Percentiles rank a stretch among this genome's conserved stretches.
Conservation (phyloP, 2,329 filamentous ascomycete genomes). For the Sarocladiaceae sp. region DNA sequence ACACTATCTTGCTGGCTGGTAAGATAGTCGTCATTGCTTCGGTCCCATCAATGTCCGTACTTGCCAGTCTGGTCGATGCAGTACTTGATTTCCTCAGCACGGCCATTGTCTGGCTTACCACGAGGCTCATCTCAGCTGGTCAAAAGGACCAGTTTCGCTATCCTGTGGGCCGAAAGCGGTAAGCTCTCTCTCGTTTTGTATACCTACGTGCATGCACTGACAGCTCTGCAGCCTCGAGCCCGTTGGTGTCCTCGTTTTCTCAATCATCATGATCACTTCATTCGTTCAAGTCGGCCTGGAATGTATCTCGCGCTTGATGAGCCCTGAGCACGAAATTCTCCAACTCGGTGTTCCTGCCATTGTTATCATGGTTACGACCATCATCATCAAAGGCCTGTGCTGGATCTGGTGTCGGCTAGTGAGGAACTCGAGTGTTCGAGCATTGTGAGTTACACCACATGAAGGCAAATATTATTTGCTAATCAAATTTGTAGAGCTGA, state of each 20-base stretch:
- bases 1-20: slow-evolving; percentile 67
- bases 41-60: slow-evolving; percentile 76
- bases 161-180: slow-evolving; percentile 67
- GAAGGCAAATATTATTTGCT: neutral
- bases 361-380: slow-evolving; percentile 74
- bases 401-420: slow-evolving; percentile 88
- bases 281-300: slow-evolving; percentile 75
- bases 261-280: slow-evolving; percentile 80
- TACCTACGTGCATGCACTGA: slow-evolving; percentile 16
- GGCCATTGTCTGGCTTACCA: slow-evolving; percentile 76
- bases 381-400: slow-evolving; percentile 75
- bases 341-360: slow-evolving; percentile 69
- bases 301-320: slow-evolving; percentile 60
- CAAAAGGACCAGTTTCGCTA: slow-evolving; percentile 71
- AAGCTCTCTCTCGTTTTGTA: slow-evolving; percentile 14
- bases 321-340: slow-evolving; percentile 63
- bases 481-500: slow-evolving; percentile 32
- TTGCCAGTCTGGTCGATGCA: slow-evolving; percentile 76
- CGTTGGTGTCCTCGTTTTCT: slow-evolving; percentile 76
- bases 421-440: slow-evolving; percentile 81
- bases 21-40: slow-evolving; percentile 75
- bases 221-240: slow-evolving; percentile 60
- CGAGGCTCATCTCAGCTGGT: slow-evolving; percentile 61
- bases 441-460: slow-evolving; percentile 47
- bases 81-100: slow-evolving; percentile 78